Evolutionary conservation across 2,329 filamentous ascomycete genomes (phyloP), one percentile per base, ranked within the genome.

Genomic region (Cladosporium sp.): DNA sequence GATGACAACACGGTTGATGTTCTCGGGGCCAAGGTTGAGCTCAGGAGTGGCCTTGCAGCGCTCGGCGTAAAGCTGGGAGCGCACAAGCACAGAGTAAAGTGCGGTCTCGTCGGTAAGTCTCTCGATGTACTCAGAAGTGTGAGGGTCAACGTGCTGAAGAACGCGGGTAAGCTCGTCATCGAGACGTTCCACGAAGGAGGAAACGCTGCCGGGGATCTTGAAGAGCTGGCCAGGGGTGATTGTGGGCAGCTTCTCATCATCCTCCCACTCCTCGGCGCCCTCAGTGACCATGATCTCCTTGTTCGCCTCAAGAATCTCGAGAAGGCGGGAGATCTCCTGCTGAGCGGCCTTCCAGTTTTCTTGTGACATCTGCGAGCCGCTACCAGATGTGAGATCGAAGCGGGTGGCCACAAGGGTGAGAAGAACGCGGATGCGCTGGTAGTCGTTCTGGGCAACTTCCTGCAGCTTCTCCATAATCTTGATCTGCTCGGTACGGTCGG

Each of bases 91-190:
- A 80, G 92, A 93, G 84, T 99, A 99, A 60, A 99, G 84, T 58
- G 89, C 83, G 68, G 90, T 90, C 83, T 99, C 95, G 74, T 99
- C 95, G 64, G 91, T 90, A 67, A 99, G 83, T 66, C 96, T 88
- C 78, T 99, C 95, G 68, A 99, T 97, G 77, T 99, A 99, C 82
- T 99, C 95, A 32, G 95, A 95, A 48, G 95, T 99, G 81, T 99
- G 95, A 65, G 95, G 96, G 78, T 99, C 95, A 75, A 99, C 97
- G 80, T 90, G 91, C 80, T 99, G 95, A 61, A 99, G 85, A n/a
- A 95, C 97, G 73, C 95, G 90, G 67, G 92, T 96, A 69, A 99
- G 91, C 82, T 99, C 96, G 75, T 99, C 95, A 75, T 99, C 95
- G 23, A 99, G 86, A 76, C 95, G 88, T 85, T 99, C 95, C 34